Evolutionary conservation across 805 yeast genomes (phyloP).

Genomic region (Spencermartinsiella europaea): DNA sequence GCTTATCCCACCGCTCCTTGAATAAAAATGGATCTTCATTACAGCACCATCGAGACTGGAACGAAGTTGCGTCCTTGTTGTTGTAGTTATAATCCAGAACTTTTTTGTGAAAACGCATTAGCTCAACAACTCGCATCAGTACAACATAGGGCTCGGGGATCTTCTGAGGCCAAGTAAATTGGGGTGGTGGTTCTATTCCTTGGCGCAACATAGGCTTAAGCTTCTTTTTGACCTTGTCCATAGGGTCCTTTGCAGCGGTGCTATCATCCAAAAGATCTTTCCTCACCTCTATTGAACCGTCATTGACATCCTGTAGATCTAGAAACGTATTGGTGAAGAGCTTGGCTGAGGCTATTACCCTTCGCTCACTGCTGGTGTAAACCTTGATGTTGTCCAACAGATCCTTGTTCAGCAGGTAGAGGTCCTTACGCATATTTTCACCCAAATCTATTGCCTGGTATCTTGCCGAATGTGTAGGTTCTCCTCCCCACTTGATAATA

Average conservation of each 20-base stretch:
- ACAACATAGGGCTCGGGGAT: conserved; percentile 97
- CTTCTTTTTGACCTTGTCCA: conserved; percentile 97
- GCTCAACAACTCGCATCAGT: conserved; percentile 86
- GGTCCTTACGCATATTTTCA: conserved; percentile 90
- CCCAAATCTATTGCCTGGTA: conserved; percentile 95
- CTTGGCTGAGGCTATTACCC: conserved; percentile 91
- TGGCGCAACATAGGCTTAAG: conserved; percentile 89
- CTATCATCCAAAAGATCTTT: conserved; percentile 93
- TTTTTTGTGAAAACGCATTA: conserved; percentile 85
- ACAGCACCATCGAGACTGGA: conserved; percentile 91
- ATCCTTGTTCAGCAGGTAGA: conserved; percentile 75
- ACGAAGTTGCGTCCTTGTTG: conserved; percentile 54
- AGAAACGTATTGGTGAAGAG: conserved; percentile 75
- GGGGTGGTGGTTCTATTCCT: conserved; percentile 95
- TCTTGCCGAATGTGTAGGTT: conserved; percentile 95
- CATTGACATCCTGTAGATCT: conserved; percentile 65
- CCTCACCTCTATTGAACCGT: conserved; percentile 72
- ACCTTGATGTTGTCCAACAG: conserved; percentile 82
- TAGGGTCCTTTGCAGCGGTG: conserved; percentile 94
- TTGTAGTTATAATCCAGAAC: conserved; percentile 79
- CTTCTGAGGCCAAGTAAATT: conserved; percentile 97
- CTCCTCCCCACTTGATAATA: conserved; percentile 98
- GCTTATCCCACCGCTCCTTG: conserved; percentile 95
- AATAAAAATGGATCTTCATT: conserved; percentile 89
- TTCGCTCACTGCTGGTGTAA: conserved; percentile 87